Evolutionary conservation across 148 eudicot species (phyloP).

Genomic region (Rhododendron simsii): DNA sequence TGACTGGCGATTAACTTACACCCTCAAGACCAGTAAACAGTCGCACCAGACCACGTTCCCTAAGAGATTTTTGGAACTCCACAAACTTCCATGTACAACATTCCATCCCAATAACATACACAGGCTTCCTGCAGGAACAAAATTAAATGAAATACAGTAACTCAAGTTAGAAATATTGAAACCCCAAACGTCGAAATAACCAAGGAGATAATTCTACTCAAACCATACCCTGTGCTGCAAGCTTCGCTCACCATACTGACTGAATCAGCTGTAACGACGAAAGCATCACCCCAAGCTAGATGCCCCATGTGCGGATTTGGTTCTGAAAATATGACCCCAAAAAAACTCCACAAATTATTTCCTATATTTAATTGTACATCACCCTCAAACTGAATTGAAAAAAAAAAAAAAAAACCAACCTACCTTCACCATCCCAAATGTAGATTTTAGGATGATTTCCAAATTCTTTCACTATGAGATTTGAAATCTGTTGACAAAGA

Average conservation of each 20-base stretch:
- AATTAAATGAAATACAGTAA: neutral
- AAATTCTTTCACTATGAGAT: constrained; percentile 62
- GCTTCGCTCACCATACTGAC: constrained; percentile 97
- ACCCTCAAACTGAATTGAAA: neutral
- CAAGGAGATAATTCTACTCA: neutral
- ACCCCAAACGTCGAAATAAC: neutral
- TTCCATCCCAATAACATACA: constrained; percentile 86
- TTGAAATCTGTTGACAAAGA: constrained; percentile 48
- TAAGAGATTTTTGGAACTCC: constrained; percentile 73
- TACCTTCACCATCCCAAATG: constrained; percentile 98
- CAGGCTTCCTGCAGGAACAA: constrained; percentile 71
- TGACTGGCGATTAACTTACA: constrained; percentile 47
- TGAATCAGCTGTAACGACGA: constrained; percentile 89
- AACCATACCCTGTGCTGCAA: constrained; percentile 92
- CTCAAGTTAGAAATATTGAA: neutral
- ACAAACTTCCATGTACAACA: constrained; percentile 88
- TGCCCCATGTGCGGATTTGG: constrained; percentile 97
- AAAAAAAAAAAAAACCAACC: neutral
- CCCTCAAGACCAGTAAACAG: constrained; percentile 93
- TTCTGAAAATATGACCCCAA: constrained; percentile 30
- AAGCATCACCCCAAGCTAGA: constrained; percentile 98
- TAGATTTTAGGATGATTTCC: constrained; percentile 73
- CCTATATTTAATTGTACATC: neutral
- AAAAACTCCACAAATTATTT: neutral
- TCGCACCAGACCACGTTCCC: constrained; percentile 80